Base-by-base conservation (phyloP, 495 filamentous ascomycete species). In the Penicillium cataractarum region DNA sequence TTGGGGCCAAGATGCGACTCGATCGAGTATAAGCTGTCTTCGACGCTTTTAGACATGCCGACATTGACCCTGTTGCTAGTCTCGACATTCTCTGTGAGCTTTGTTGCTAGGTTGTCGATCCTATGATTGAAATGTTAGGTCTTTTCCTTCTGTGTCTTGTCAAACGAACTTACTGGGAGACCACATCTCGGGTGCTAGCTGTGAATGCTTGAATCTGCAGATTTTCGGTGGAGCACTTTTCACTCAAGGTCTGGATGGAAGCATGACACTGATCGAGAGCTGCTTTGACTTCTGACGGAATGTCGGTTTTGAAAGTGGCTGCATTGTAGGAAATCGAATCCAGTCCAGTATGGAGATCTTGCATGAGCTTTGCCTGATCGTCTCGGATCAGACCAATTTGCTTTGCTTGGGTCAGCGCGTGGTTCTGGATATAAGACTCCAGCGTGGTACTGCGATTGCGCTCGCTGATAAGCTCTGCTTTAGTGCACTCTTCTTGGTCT, bases 351-450 rank as follows among this genome's bases (percentile, higher is more conserved):
- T 64, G 49, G 2, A 80, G 15, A 7, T 58, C 71, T 15, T 64
- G 64, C 4, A 65, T 33, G 15, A 77, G 60, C 12, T 62, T 63
- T 6, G 59, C 40, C 49, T 80, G 78, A n/a, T 68, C 67, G 4
- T 62, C 39, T 62, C 51, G 68, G 52, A 80, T 65, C 15, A 64
- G 31, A 15, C 44, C 54, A 1, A 78, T 50, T 35, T 68, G 68
- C 39, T 57, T 68, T 3, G 62, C 57, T 21, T 80, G 76, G 22
- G 32, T 52, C 12, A 57, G 63, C 37, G 75, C 68, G 35, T 61
- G 62, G 10, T 70, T 70, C 46, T 74, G 73, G 22, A 80, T 77
- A 44, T 74, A 78, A 9, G 62, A 55, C 29, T 80, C 78, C 3
- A 80, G 69, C 9, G 52, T 57, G 0, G 22, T 55, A 1, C 58